Percentiles rank a stretch among this genome's conserved stretches.
Evolutionary conservation across 805 yeast genomes (phyloP).

Genomic region (Ogataea saltuana): DNA sequence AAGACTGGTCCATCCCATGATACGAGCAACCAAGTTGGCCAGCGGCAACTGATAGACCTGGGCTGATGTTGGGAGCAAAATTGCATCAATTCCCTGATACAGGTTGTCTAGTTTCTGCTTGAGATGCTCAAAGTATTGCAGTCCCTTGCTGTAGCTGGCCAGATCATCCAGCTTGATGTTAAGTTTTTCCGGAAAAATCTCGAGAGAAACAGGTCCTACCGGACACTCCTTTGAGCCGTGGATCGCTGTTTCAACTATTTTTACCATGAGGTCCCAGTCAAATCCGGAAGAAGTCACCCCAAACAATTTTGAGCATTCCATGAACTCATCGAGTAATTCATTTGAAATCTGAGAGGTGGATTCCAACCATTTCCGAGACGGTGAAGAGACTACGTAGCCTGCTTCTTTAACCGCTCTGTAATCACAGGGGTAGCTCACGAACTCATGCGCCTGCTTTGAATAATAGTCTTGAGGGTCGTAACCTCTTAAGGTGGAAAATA

Average conservation of each 20-base stretch:
- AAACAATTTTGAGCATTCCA: background rate
- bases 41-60: background rate
- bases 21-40: constrained; percentile 7
- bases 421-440: constrained; percentile 13
- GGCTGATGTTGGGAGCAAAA: constrained; percentile 3
- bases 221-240: background rate
- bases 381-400: constrained; percentile 8
- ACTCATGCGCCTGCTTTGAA: constrained; percentile 15
- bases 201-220: constrained; percentile 1
- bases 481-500: constrained; percentile 10
- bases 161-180: background rate
- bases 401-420: constrained; percentile 15
- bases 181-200: background rate
- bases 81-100: constrained; percentile 5
- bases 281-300: background rate
- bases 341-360: too few relatives aligned
- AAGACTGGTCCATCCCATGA: constrained; percentile 16
- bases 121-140: background rate
- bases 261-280: constrained; percentile 5
- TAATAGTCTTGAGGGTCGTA: constrained; percentile 13
- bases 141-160: background rate
- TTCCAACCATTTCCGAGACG: background rate
- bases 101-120: constrained; percentile 5
- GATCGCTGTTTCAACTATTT: background rate
- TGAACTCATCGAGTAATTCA: too few relatives aligned